Evolutionary conservation across 2,329 filamentous ascomycete species (phyloP), one percentile per base, ranked within the genome.

Genomic region (Xylaria sp.): DNA sequence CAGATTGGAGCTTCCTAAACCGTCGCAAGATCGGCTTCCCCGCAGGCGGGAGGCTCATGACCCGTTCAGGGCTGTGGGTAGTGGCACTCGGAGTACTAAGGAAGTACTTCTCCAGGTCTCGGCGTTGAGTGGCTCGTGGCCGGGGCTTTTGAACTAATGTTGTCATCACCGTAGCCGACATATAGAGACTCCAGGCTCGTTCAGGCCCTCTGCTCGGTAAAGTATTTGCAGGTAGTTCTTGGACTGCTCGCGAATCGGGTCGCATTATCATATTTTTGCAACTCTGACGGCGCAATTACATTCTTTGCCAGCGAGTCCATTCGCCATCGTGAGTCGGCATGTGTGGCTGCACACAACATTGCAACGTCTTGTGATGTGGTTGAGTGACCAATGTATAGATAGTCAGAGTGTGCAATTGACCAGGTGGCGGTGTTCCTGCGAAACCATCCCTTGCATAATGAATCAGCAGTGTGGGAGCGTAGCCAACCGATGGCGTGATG

Each of bases 1-100:
- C 10, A 29, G 29, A n/a, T 46, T n/a, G 17, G 58, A 64, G 47
- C 63, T 65, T 60, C 63, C 63, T 52, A 54, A 65, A 63, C 25
- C 27, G 55, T 54, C 38, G 49, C n/a, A 33, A 35, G 63, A 63
- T 65, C 63, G 41, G 40, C 41, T 44, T 56, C 41, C 38, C 54
- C 52, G 48, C 43, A 23, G 25, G 15, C 47, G 54, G 53, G 54
- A 62, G 58, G 62, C 58, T 62, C 52, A 65, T 62, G 62, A 64
- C 62, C 49, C 40, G 27, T 52, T 35, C 43, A 25, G 38, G 54
- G 48, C 27, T 61, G 52, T 53, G 62, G 62, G 62, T 48, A 54
- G 38, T 51, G 33, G 41, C n/a, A 31, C 38, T n/a, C n/a, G n/a
- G n/a, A n/a, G n/a, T n/a, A n/a, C n/a, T n/a, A n/a, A n/a, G n/a